Conservation (phyloP, 331 rosid genomes). For the Dryas integrifolia region DNA sequence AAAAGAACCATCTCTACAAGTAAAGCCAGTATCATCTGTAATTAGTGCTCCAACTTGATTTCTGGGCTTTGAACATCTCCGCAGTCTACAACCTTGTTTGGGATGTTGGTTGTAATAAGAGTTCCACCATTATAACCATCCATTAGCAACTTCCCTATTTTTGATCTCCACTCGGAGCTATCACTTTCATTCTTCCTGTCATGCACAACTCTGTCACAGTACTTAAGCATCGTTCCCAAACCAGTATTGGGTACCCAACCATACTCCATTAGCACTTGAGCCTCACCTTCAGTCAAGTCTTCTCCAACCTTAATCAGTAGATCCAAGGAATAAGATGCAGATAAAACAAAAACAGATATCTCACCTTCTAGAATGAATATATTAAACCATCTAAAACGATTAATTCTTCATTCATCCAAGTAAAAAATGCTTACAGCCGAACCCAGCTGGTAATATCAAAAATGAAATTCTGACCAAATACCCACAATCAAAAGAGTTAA, state of each 20-base stretch:
- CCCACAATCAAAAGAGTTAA: not conserved
- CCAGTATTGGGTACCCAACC: constrained; percentile 86
- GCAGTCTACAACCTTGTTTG: constrained; percentile 41
- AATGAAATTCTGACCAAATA: not conserved
- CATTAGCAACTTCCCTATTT: constrained; percentile 69
- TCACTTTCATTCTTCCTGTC: constrained; percentile 59
- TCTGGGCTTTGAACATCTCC: constrained; percentile 33
- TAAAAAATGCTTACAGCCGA: constrained; percentile 2
- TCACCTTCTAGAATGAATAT: not conserved
- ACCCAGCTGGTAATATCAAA: not conserved
- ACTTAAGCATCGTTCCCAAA: constrained; percentile 87
- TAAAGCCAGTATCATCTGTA: too few relatives aligned
- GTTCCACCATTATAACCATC: constrained; percentile 72
- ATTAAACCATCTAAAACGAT: not conserved
- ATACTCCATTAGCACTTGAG: constrained; percentile 59
- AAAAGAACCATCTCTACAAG: too few relatives aligned
- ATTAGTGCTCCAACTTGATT: constrained; percentile 37
- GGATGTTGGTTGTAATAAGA: constrained; percentile 37
- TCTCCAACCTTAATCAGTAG: constrained; percentile 66
- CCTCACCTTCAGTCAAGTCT: constrained; percentile 78
- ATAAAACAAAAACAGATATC: not conserved
- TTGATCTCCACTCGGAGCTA: constrained; percentile 72
- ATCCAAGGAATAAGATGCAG: constrained; percentile 15
- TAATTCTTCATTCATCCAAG: not conserved
- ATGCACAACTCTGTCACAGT: constrained; percentile 76